These are phyloP conservation scores for Plasmodium berghei DNA, from an alignment of 169 alveolate species.

Conservation along the genomic window DNA sequence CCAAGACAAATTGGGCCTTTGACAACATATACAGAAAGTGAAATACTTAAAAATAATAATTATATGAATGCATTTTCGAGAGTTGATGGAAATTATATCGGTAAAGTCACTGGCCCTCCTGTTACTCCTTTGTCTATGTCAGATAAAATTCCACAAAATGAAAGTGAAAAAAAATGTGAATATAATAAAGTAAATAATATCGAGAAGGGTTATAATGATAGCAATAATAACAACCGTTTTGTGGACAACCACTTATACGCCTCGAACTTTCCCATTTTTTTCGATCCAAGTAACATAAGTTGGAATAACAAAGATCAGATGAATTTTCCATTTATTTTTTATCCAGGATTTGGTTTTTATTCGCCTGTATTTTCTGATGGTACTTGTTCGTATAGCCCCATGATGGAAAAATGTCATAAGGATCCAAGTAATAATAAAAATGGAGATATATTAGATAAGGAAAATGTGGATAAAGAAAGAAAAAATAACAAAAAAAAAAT, in stretches of 20 bases:
- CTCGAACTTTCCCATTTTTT: neutral
- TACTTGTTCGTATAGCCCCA: neutral
- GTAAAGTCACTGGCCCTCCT: conserved; percentile 63
- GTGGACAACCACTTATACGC: neutral
- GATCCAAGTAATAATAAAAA: neutral
- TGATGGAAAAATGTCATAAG: neutral
- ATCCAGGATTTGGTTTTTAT: neutral
- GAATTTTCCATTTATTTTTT: neutral
- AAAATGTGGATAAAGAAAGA: neutral
- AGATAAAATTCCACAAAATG: conserved; percentile 47
- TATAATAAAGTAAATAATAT: neutral
- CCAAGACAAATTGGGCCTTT: conserved; percentile 19
- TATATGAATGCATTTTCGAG: conserved; percentile 67
- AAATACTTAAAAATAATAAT: conserved; percentile 15
- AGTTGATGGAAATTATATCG: conserved; percentile 43
- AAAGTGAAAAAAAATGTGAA: neutral
- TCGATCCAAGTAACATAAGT: neutral
- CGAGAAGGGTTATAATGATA: neutral
- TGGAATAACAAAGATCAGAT: neutral
- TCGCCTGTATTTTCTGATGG: neutral
- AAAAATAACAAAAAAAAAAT: neutral
- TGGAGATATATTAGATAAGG: neutral
- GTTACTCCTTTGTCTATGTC: conserved; percentile 2
- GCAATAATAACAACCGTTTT: neutral
- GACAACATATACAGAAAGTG: conserved; percentile 30